Evolutionary conservation across 1,139 yeast species (phyloP), one percentile per base, ranked within the genome.

Genomic region (Pneumocystis sp.): DNA sequence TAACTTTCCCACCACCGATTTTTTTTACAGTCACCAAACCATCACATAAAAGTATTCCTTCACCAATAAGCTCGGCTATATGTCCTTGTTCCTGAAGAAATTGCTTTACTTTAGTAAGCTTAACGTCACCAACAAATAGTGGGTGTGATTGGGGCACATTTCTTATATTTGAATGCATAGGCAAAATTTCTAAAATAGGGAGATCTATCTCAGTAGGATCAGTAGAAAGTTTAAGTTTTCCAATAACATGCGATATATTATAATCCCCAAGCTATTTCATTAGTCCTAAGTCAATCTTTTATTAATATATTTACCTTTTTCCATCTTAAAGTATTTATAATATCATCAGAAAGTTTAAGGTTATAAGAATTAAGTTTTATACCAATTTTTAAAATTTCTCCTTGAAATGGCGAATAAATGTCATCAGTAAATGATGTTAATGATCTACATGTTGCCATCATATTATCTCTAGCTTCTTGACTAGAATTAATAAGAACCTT

Each of bases 11-110:
- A 63, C 90, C 90, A 10, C 83, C 82, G 2, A 87, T 80, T 74
- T 93, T 91, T 67, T 89, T 79, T 8, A 93, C 83, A 0, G 91
- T 86, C 35, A 93, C 82, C 65, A 78, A 78, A 67, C 87, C 88
- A 72, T 91, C 91, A 57, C 95, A 87, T 8, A 91, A 96, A 64
- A 93, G 77, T 0, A 91, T 85, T 73, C 97, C 98, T 73, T 90
- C 97, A 66, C 97, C 95, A 73, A 87, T 85, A 74, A 93, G 89
- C 72, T 91, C 97, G 0, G 96, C 96, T 66, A 79, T 79, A 71
- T 87, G 82, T 65, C 89, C 87, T 64, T 77, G 76, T 25, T 80
- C 78, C 39, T 81, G 75, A 63, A 91, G 78, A 67, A 81, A 81
- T 71, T 84, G 83, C 71, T 88, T 86, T 66, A 93, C 78, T 70